Evolutionary conservation across 371 early-diverging fungal species (phyloP).

Genomic region (Rhizomucor miehei): DNA sequence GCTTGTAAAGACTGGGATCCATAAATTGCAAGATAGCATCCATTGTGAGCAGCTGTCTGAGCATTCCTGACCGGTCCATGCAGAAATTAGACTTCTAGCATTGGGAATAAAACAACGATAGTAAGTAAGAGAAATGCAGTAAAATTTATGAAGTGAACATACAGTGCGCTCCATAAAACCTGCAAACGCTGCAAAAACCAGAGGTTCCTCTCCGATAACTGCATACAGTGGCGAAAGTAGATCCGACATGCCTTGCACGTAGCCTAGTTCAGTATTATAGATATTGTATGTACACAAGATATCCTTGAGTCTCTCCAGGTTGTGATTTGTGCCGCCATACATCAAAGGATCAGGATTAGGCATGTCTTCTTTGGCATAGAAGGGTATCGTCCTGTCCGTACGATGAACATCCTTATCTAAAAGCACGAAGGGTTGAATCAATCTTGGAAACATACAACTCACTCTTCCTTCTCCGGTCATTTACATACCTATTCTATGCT

Average conservation of each 20-base stretch:
- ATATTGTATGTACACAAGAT: slow-evolving; percentile 87
- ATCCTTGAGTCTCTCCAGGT: slow-evolving; percentile 76
- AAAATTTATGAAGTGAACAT: slow-evolving; percentile 6
- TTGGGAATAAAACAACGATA: not conserved
- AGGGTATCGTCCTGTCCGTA: slow-evolving; percentile 81
- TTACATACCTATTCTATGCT: slow-evolving; percentile 78
- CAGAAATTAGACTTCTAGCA: slow-evolving; percentile 71
- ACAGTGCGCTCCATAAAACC: slow-evolving; percentile 87
- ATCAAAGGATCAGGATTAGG: slow-evolving; percentile 54
- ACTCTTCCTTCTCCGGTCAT: slow-evolving; percentile 2
- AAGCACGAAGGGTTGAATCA: not conserved
- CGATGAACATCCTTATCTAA: slow-evolving; percentile 91
- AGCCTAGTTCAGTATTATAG: slow-evolving; percentile 60
- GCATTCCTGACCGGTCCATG: slow-evolving; percentile 89
- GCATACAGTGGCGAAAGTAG: slow-evolving; percentile 84
- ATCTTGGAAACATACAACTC: not conserved
- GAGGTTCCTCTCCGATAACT: slow-evolving; percentile 78
- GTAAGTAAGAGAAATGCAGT: not conserved
- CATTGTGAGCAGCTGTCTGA: slow-evolving; percentile 73
- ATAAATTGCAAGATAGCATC: slow-evolving; percentile 77
- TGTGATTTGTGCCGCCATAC: slow-evolving; percentile 57
- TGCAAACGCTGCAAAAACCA: slow-evolving; percentile 88
- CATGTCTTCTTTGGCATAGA: slow-evolving; percentile 70
- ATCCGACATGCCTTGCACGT: slow-evolving; percentile 98
- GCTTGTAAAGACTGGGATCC: slow-evolving; percentile 77